phyloP scores from a whole-genome alignment of 2,329 filamentous ascomycete genomes.

The Zalaria sp. region DNA sequence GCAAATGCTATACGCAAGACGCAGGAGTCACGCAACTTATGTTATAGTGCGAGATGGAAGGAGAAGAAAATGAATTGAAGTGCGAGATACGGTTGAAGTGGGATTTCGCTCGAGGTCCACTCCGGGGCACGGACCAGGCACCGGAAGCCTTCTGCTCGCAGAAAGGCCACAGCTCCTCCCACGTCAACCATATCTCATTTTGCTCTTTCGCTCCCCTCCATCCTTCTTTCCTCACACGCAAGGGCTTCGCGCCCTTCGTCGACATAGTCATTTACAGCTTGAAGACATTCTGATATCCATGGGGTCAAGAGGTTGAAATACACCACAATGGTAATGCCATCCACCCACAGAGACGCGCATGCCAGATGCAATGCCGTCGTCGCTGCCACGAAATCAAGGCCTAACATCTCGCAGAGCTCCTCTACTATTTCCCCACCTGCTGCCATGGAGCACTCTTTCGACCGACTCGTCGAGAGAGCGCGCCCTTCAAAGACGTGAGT shows the following conservation, averaged over 20 bases:
- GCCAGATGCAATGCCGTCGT: background rate
- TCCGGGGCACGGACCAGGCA: too few relatives aligned
- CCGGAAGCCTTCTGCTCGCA: too few relatives aligned
- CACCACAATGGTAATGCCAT: background rate
- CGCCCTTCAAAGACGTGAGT: slow-evolving; percentile 70
- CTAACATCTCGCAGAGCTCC: slow-evolving; percentile 34
- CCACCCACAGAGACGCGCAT: background rate
- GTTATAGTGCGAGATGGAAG: too few relatives aligned
- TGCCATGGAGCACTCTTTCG: slow-evolving; percentile 51
- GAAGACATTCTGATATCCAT: background rate
- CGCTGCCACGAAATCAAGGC: background rate
- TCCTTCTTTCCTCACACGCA: background rate
- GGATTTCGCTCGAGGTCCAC: too few relatives aligned
- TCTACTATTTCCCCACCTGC: slow-evolving; percentile 43
- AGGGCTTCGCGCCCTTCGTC: background rate
- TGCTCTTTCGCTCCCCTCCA: background rate
- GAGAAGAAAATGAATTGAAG: too few relatives aligned
- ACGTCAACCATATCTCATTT: too few relatives aligned
- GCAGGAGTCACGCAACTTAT: too few relatives aligned
- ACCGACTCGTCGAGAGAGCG: slow-evolving; percentile 67
- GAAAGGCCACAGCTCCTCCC: too few relatives aligned
- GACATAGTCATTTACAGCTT: too few relatives aligned
- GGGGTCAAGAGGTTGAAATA: background rate
- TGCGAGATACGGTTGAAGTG: too few relatives aligned
- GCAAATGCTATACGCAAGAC: too few relatives aligned